Evolutionary conservation across 2,329 filamentous ascomycete genomes (phyloP).

Genomic region (Nothopassalora personata): DNA sequence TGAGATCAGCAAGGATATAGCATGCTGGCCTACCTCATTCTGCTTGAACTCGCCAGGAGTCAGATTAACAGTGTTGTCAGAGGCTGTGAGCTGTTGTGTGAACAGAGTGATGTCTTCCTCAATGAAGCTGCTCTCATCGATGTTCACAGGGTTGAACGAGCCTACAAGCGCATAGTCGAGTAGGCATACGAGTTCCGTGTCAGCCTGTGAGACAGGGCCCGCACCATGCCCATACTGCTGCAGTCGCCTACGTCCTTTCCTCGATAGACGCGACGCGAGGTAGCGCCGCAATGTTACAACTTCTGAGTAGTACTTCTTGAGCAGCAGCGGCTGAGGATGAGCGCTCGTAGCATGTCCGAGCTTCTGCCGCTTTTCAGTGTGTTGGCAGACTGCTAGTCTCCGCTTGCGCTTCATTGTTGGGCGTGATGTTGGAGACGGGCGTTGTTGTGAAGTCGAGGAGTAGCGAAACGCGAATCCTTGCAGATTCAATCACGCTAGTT

Average conservation of each 20-base stretch:
- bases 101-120: slow-evolving; percentile 40
- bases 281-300: slow-evolving; percentile 27
- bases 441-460: not conserved
- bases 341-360: not conserved
- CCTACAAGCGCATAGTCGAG: slow-evolving; percentile 69
- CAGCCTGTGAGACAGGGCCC: not conserved
- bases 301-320: slow-evolving; percentile 24
- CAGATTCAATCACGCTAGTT: not conserved
- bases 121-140: slow-evolving; percentile 23
- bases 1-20: slow-evolving; percentile 16
- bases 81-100: slow-evolving; percentile 40
- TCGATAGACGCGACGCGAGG: slow-evolving; percentile 23
- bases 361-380: slow-evolving; percentile 14
- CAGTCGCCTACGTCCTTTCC: slow-evolving; percentile 22
- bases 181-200: slow-evolving; percentile 46
- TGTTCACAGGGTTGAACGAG: slow-evolving; percentile 34
- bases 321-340: slow-evolving; percentile 20
- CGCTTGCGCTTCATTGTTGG: slow-evolving; percentile 22
- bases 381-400: slow-evolving; percentile 2
- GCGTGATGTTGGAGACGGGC: not conserved
- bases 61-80: slow-evolving; percentile 14
- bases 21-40: slow-evolving; percentile 37
- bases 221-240: slow-evolving; percentile 22
- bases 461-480: not conserved
- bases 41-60: slow-evolving; percentile 33